Conservation (phyloP, 2,329 filamentous ascomycete species). For the Fusarium liriodendri region DNA sequence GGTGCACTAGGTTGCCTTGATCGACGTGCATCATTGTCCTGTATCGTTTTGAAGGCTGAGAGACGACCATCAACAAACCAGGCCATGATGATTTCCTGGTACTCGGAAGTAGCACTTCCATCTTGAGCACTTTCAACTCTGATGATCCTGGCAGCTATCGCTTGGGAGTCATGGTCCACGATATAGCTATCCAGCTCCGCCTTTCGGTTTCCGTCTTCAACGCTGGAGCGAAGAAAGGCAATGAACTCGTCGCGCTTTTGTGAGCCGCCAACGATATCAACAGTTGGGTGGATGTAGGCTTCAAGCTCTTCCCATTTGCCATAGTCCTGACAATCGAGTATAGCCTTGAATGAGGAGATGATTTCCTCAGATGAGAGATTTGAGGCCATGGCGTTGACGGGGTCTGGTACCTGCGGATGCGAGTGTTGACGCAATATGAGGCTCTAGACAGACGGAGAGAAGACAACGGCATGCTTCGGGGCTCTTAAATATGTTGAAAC, state of each 20-base stretch:
- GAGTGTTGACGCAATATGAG: neutral
- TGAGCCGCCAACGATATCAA: neutral
- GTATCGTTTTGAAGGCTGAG: neutral
- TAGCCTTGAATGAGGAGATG: neutral
- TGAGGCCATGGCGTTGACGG: neutral
- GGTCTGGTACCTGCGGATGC: neutral
- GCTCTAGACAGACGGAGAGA: neutral
- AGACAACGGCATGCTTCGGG: neutral
- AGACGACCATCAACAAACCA: conserved; percentile 20
- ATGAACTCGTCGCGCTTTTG: conserved; percentile 3
- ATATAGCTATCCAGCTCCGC: conserved; percentile 5
- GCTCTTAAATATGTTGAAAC: too few species aligned
- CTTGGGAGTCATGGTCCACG: conserved; percentile 6
- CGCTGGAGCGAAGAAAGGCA: accelerated
- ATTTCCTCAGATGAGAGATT: neutral
- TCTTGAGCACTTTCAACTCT: neutral
- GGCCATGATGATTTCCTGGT: conserved; percentile 8
- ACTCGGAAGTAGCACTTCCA: neutral
- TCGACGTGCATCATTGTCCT: neutral
- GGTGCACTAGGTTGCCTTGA: neutral
- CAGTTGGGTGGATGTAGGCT: neutral
- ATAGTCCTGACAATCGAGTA: neutral
- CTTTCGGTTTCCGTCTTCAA: accelerated
- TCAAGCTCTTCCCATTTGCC: neutral
- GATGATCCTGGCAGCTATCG: conserved; percentile 9